A percentile compares a stretch with the other conserved stretches of the same genome.
Evolutionary conservation across 805 yeast species (phyloP).

Genomic region (Lipomyces chichibuensis): DNA sequence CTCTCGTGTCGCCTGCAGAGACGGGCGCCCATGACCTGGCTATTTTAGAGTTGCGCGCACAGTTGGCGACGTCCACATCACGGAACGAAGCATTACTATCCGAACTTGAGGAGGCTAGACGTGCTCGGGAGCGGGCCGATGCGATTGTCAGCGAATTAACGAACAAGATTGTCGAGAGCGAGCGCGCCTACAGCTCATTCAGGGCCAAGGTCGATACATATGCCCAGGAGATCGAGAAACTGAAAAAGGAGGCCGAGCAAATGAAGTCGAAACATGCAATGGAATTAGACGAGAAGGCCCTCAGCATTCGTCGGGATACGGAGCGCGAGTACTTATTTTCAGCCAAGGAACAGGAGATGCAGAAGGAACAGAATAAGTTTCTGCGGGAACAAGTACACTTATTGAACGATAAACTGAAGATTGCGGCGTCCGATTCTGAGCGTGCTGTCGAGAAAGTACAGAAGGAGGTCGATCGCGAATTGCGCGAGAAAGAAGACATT

Average conservation of each 20-base stretch:
- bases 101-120: constrained; percentile 24
- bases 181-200: constrained; percentile 4
- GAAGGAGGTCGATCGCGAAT: constrained; percentile 5
- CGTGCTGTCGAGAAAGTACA: constrained; percentile 8
- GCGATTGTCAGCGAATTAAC: constrained; percentile 17
- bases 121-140: constrained; percentile 18
- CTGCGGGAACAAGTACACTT: constrained; percentile 24
- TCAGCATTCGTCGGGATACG: not conserved
- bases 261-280: constrained; percentile 9
- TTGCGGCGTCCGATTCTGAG: constrained; percentile 10
- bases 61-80: constrained; percentile 7
- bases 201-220: constrained; percentile 16
- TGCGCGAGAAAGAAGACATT: constrained; percentile 23
- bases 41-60: constrained; percentile 4
- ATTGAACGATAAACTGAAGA: constrained; percentile 21
- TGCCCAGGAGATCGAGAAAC: constrained; percentile 14
- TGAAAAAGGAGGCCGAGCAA: constrained; percentile 6
- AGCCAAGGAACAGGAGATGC: constrained; percentile 21
- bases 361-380: constrained; percentile 20
- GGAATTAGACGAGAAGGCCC: constrained; percentile 18
- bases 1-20: constrained; percentile 10
- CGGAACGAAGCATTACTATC: constrained; percentile 13
- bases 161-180: constrained; percentile 19
- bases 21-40: constrained; percentile 2
- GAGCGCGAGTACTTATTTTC: constrained; percentile 18